A percentile compares a stretch with the other conserved stretches of the same genome.
These are phyloP conservation scores for Phoma sp. DNA, from an alignment of 2,329 filamentous ascomycete genomes.

Conservation along the genomic window DNA sequence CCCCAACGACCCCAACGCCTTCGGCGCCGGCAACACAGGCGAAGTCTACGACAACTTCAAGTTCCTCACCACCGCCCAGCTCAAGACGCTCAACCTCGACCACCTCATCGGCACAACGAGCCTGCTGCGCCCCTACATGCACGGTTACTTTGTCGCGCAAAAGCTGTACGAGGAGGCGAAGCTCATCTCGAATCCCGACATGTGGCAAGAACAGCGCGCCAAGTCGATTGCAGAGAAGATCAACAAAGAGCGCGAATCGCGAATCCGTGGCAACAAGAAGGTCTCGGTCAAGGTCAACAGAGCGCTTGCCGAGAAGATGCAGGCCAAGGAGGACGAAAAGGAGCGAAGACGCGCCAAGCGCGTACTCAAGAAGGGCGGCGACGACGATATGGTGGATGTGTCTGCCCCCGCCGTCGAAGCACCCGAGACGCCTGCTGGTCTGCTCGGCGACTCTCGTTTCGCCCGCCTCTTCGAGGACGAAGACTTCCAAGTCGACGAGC, in stretches of 20 bases:
- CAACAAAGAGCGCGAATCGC: slow-evolving; percentile 92
- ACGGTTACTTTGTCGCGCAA: slow-evolving; percentile 96
- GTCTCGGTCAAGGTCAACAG: slow-evolving; percentile 90
- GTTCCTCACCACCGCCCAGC: slow-evolving; percentile 88
- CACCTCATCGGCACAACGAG: slow-evolving; percentile 92
- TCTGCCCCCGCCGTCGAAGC: slow-evolving; percentile 30
- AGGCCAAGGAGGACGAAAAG: slow-evolving; percentile 74
- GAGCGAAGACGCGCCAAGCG: slow-evolving; percentile 56
- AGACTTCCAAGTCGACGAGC: slow-evolving; percentile 92
- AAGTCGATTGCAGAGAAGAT: slow-evolving; percentile 95
- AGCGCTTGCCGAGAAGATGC: slow-evolving; percentile 67
- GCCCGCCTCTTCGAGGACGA: slow-evolving; percentile 88
- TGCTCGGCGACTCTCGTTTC: slow-evolving; percentile 89
- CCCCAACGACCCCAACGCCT: slow-evolving; percentile 67
- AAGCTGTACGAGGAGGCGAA: slow-evolving; percentile 94
- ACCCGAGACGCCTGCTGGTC: slow-evolving; percentile 53
- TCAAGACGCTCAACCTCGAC: slow-evolving; percentile 83
- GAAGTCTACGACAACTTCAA: slow-evolving; percentile 99
- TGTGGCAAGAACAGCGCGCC: slow-evolving; percentile 89
- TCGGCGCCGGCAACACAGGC: slow-evolving; percentile 64
- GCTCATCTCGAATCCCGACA: slow-evolving; percentile 90
- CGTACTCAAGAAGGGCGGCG: slow-evolving; percentile 66
- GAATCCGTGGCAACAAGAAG: slow-evolving; percentile 94
- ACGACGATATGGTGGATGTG: slow-evolving; percentile 54
- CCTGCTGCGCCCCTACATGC: slow-evolving; percentile 94